phyloP scores from a whole-genome alignment of 176 grass and related monocot genomes.

The Pontederia paniculata region DNA sequence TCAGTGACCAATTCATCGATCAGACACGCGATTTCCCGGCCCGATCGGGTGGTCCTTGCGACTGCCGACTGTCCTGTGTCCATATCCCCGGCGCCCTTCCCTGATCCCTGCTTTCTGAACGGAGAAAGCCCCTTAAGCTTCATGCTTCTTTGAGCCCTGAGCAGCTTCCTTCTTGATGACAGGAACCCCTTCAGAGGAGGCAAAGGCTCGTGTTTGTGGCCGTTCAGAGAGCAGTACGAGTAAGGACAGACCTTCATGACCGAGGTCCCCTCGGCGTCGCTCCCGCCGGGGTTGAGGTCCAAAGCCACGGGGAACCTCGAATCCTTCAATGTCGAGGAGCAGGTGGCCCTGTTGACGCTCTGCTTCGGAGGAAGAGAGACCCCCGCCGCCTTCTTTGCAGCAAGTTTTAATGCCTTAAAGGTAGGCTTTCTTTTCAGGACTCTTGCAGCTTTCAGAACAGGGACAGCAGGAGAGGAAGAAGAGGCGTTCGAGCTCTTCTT shows the following conservation, averaged over 20 bases:
- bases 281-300: constrained; percentile 40
- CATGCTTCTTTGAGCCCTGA: constrained; percentile 77
- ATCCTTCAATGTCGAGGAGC: constrained; percentile 57
- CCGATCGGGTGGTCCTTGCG: neutral
- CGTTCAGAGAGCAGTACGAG: constrained; percentile 78
- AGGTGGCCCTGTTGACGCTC: constrained; percentile 48
- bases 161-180: constrained; percentile 45
- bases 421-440: constrained; percentile 18
- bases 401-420: constrained; percentile 12
- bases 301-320: constrained; percentile 50
- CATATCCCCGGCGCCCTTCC: neutral
- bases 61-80: neutral
- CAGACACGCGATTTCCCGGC: constrained; percentile 25
- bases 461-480: neutral
- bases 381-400: constrained; percentile 5
- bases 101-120: constrained; percentile 34
- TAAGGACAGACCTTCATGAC: constrained; percentile 55
- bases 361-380: constrained; percentile 36
- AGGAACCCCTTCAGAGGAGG: constrained; percentile 47
- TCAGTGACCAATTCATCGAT: constrained; percentile 49
- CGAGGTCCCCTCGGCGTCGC: constrained; percentile 52
- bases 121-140: constrained; percentile 80
- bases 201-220: constrained; percentile 34
- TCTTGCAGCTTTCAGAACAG: neutral
- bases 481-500: constrained; percentile 2